Evolutionary conservation across 2,329 filamentous ascomycete genomes (phyloP).

Genomic region (Xylaria sp.): DNA sequence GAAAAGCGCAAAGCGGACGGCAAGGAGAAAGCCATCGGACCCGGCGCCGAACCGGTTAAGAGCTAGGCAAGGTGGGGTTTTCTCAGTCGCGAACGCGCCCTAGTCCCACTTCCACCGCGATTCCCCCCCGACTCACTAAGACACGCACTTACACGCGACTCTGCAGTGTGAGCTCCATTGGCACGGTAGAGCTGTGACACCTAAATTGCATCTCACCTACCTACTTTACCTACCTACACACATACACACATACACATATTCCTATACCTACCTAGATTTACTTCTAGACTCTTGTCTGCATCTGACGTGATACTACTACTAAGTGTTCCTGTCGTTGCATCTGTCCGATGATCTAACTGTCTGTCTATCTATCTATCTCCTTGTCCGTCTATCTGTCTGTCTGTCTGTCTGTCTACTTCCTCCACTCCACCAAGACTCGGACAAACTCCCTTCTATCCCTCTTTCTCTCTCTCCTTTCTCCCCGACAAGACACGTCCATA

Average conservation of each 20-base stretch:
- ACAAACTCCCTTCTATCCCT: background rate
- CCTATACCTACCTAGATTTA: background rate
- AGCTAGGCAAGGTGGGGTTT: conserved; percentile 28
- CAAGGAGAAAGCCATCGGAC: conserved; percentile 12
- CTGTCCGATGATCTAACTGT: background rate
- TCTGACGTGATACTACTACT: conserved; percentile 37
- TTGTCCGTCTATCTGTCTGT: background rate
- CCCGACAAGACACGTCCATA: background rate
- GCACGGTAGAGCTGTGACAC: conserved; percentile 27
- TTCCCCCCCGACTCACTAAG: conserved; percentile 33
- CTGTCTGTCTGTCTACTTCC: background rate
- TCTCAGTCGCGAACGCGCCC: conserved; percentile 38
- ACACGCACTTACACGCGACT: conserved; percentile 41
- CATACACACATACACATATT: background rate
- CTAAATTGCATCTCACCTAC: background rate
- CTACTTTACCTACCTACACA: background rate
- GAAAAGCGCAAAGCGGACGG: background rate
- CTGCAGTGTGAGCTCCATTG: conserved; percentile 37
- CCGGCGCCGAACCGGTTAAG: conserved; percentile 15
- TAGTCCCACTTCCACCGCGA: conserved; percentile 32
- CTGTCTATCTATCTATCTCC: background rate
- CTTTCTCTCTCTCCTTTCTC: conserved; percentile 4
- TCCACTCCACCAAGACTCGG: background rate
- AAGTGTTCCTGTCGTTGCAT: conserved; percentile 29
- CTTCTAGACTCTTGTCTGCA: background rate